Conservation (phyloP, 352 stramenopile genomes). For the Pythium rishiriense region DNA sequence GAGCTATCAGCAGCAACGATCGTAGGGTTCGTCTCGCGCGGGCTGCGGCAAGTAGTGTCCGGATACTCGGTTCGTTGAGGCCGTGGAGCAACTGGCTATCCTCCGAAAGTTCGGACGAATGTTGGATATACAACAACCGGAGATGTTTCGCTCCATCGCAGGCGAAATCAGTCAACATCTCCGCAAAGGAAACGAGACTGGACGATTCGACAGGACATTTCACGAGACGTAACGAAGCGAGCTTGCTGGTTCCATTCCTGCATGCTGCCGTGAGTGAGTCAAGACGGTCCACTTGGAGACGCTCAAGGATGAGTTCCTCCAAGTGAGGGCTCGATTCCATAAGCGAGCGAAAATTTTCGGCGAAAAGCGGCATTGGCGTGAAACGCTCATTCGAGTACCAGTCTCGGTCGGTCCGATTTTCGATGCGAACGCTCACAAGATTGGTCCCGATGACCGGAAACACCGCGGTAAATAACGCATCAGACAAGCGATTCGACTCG, state of each 20-base stretch:
- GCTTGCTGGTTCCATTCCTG: no score
- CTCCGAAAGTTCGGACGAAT: not conserved
- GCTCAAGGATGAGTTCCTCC: not conserved
- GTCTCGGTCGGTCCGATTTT: not conserved
- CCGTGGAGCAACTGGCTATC: not conserved
- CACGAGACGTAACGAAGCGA: not conserved
- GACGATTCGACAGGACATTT: constrained; percentile 3
- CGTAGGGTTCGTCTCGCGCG: not conserved
- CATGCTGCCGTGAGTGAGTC: not conserved
- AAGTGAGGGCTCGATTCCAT: not conserved
- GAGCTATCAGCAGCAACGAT: not conserved
- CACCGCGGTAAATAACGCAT: not conserved
- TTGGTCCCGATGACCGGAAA: not conserved
- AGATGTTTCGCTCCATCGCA: not conserved
- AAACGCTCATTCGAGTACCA: not conserved
- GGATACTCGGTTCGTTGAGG: not conserved
- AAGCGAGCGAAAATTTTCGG: not conserved
- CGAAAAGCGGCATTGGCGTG: not conserved
- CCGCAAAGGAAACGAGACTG: not conserved
- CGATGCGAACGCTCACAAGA: not conserved
- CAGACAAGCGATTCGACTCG: no score
- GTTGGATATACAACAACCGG: not conserved
- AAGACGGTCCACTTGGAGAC: not conserved
- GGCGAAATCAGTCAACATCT: not conserved
- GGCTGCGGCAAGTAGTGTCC: not conserved